A percentile compares a stretch with the other conserved stretches of the same genome.
Evolutionary conservation across 2,329 filamentous ascomycete species (phyloP).

Genomic region (Cladosporium sphaerospermum): DNA sequence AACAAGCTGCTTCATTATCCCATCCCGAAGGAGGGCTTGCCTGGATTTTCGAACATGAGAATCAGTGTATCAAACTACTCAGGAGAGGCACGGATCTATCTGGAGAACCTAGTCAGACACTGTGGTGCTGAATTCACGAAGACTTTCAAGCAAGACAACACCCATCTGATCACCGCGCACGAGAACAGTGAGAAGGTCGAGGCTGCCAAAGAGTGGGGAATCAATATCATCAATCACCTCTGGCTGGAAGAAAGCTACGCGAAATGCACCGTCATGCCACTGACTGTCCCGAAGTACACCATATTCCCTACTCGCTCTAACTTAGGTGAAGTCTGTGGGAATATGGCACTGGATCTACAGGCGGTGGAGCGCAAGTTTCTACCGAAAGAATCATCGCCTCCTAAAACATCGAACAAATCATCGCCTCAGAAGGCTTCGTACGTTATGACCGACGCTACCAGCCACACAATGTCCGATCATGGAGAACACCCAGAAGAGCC

Average conservation of each 20-base stretch:
- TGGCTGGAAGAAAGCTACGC: slow-evolving; percentile 98
- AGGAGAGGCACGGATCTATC: slow-evolving; percentile 84
- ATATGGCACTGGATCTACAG: slow-evolving; percentile 72
- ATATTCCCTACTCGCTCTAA: slow-evolving; percentile 88
- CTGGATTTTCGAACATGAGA: slow-evolving; percentile 66
- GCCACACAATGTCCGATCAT: slow-evolving; percentile 4
- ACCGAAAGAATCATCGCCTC: slow-evolving; percentile 17
- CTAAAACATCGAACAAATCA: slow-evolving; percentile 19
- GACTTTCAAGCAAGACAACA: slow-evolving; percentile 92
- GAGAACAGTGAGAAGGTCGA: slow-evolving; percentile 86
- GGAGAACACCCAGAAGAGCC: neutral
- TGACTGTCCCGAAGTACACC: slow-evolving; percentile 70
- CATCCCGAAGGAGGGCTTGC: slow-evolving; percentile 66
- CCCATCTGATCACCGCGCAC: slow-evolving; percentile 88
- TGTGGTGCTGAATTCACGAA: slow-evolving; percentile 86
- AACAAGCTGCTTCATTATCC: slow-evolving; percentile 86
- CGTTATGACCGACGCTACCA: slow-evolving; percentile 13
- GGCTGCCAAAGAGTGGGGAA: slow-evolving; percentile 86
- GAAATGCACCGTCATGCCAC: slow-evolving; percentile 68
- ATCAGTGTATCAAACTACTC: slow-evolving; percentile 96
- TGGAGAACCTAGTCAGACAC: slow-evolving; percentile 84
- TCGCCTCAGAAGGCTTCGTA: slow-evolving; percentile 17
- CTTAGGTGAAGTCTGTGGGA: slow-evolving; percentile 84
- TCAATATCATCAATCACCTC: slow-evolving; percentile 85
- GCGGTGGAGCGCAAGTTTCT: slow-evolving; percentile 66